phyloP scores from a whole-genome alignment of 2,329 filamentous ascomycete genomes.

The Emmonsiellopsis sp. region DNA sequence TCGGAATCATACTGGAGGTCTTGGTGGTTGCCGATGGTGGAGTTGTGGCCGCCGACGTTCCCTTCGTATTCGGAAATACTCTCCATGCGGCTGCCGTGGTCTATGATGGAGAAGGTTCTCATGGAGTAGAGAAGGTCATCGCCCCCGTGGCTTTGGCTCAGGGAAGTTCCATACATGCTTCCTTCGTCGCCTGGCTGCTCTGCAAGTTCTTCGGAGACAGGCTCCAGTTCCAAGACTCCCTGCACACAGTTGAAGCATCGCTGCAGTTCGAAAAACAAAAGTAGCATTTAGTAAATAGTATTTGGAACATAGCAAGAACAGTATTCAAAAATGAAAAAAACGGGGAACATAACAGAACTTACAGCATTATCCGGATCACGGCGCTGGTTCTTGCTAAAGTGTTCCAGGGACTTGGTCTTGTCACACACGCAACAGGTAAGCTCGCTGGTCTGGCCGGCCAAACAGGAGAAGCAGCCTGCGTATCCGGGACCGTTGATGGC shows the following conservation, averaged over 20 bases:
- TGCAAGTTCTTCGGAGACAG: conserved; percentile 21
- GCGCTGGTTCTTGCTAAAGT: conserved; percentile 43
- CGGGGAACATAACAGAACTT: conserved; percentile 19
- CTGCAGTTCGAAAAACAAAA: conserved; percentile 17
- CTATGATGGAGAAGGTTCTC: not conserved
- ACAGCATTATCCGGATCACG: conserved; percentile 38
- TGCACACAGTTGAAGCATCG: conserved; percentile 35
- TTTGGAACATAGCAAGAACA: not conserved
- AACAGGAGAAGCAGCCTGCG: conserved; percentile 38
- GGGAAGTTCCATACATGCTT: not conserved
- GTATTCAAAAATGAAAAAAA: conserved; percentile 1
- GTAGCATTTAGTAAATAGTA: not conserved
- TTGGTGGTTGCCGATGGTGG: not conserved
- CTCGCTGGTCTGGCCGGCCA: conserved; percentile 36
- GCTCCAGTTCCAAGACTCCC: conserved; percentile 23
- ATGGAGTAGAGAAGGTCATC: conserved; percentile 1
- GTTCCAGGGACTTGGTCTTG: conserved; percentile 37
- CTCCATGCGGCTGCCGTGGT: not conserved
- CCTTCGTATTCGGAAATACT: not conserved
- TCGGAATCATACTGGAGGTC: not conserved
- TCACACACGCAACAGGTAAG: conserved; percentile 42
- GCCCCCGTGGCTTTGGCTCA: conserved; percentile 4
- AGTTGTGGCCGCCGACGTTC: not conserved
- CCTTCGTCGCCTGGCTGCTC: conserved; percentile 17
- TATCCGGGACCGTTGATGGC: conserved; percentile 10